Evolutionary conservation across 768 basidiomycete genomes (phyloP), one percentile per base, ranked within the genome.

Genomic region (Tricholoma bakamatsutake): DNA sequence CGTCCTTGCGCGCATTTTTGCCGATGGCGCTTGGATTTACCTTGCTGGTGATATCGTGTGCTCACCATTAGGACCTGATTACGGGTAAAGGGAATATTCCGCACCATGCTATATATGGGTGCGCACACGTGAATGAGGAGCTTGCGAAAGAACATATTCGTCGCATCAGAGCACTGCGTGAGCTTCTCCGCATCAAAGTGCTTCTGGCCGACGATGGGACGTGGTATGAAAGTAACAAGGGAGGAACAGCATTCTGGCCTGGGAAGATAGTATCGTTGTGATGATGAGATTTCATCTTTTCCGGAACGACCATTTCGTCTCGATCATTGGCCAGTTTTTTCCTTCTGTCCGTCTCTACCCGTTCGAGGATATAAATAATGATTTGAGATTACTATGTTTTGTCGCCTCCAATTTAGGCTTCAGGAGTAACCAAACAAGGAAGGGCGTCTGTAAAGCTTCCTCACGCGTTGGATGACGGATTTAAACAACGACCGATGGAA

Each of bases 1-100:
- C 57, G 56, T 79, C 34, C 74, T 83, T 10, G 80, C 72, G 5
- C 80, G 83, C 47, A 83, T 80, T 3, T 81, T 79, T 15, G 53
- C 75, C 1, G 73, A 76, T 17, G 80, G 80, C 21, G 21, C 21
- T 24, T 24, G 21, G 21, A 24, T 24, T 24, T 24, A 24, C 21
- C 21, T 24, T 24, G 21, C 21, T 10, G 81, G 78, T 0, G 82
- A 85, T 61, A 77, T n/a, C n/a, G n/a, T n/a, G 78, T 55, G 82
- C 79, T 3, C 83, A 84, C 60, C 77, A 82, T 62, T 74, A 74
- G 71, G 70, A 75, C 12, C 68, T 84, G 49, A 63, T 84, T 53
- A 79, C 73, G 0, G 77, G 77, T 10, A 71, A 77, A 55, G 67
- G 69, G 17, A 61, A 69, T 5, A 72, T 83, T 45, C 21, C 21